A percentile compares a stretch with the other conserved stretches of the same genome.
Conservation (phyloP, 805 yeast species). For the Saccharomycopsis fibuligera region DNA sequence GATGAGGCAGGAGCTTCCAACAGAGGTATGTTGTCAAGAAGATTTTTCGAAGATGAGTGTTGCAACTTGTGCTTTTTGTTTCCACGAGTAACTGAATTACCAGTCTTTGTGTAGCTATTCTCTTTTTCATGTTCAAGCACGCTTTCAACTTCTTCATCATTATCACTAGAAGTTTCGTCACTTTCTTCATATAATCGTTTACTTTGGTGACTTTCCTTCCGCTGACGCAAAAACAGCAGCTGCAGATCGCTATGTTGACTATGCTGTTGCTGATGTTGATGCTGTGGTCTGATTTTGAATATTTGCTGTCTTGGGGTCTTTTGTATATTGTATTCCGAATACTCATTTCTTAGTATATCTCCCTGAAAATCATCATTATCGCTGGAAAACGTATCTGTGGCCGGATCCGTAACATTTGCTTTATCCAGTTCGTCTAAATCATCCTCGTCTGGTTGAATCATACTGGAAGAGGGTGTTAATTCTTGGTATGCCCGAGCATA, state of each 20-base stretch:
- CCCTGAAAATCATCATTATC: slow-evolving; percentile 15
- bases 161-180: slow-evolving; percentile 14
- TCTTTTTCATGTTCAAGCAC: slow-evolving; percentile 16
- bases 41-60: slow-evolving; percentile 22
- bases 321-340: background rate
- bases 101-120: slow-evolving; percentile 3
- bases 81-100: background rate
- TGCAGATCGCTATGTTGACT: too few relatives aligned
- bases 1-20: slow-evolving; percentile 34
- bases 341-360: background rate
- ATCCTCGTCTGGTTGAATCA: slow-evolving; percentile 19
- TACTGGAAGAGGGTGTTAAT: slow-evolving; percentile 20
- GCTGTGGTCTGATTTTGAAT: slow-evolving; percentile 6
- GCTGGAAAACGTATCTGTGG: slow-evolving; percentile 16
- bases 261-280: background rate
- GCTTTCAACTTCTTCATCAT: slow-evolving; percentile 18
- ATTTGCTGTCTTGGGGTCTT: slow-evolving; percentile 10
- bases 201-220: background rate
- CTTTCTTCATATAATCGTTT: slow-evolving; percentile 18
- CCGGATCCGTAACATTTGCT: slow-evolving; percentile 6
- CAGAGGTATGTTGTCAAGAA: slow-evolving; percentile 29
- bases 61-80: background rate
- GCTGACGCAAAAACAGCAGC: too few relatives aligned
- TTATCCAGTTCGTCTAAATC: slow-evolving; percentile 3
- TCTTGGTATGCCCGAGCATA: slow-evolving; percentile 12